Evolutionary conservation across 805 yeast species (phyloP).

Genomic region (Nakazawaea wickerhamii): DNA sequence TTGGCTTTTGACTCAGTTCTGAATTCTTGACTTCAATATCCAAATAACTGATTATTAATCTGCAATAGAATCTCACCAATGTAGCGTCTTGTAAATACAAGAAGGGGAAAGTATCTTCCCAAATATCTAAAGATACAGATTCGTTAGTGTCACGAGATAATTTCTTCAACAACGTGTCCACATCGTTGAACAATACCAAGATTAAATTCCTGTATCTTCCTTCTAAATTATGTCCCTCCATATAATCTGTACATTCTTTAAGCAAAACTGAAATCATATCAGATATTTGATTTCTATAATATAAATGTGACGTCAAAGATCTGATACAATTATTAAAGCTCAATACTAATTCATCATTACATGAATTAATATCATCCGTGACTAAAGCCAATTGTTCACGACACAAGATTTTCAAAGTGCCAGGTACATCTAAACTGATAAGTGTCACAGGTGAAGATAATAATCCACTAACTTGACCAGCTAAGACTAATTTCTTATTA

Average conservation of each 20-base stretch:
- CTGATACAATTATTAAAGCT: slow-evolving; percentile 56
- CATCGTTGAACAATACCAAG: slow-evolving; percentile 19
- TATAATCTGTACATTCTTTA: slow-evolving; percentile 32
- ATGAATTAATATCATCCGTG: slow-evolving; percentile 14
- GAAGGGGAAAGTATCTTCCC: slow-evolving; percentile 12
- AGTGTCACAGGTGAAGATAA: slow-evolving; percentile 76
- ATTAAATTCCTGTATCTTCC: slow-evolving; percentile 11
- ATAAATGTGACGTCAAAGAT: slow-evolving; percentile 69
- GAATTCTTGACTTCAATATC: neutral
- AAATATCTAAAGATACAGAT: slow-evolving; percentile 12
- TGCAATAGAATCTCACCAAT: neutral
- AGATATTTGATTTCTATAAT: slow-evolving; percentile 80
- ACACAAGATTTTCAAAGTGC: slow-evolving; percentile 32
- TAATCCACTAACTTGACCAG: slow-evolving; percentile 35
- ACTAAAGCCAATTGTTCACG: slow-evolving; percentile 55
- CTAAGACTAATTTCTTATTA: slow-evolving; percentile 13
- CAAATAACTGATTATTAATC: slow-evolving; percentile 13
- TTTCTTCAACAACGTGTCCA: slow-evolving; percentile 21
- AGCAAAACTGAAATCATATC: slow-evolving; percentile 74
- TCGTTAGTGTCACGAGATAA: slow-evolving; percentile 13
- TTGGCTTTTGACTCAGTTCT: slow-evolving; percentile 28
- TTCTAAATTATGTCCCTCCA: slow-evolving; percentile 12
- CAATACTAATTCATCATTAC: slow-evolving; percentile 26
- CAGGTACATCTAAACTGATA: slow-evolving; percentile 83
- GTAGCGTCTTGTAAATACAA: slow-evolving; percentile 6